A percentile compares a stretch with the other conserved stretches of the same genome.
Evolutionary conservation across 2,329 filamentous ascomycete genomes (phyloP).

Genomic region (Aspergillus piperis): DNA sequence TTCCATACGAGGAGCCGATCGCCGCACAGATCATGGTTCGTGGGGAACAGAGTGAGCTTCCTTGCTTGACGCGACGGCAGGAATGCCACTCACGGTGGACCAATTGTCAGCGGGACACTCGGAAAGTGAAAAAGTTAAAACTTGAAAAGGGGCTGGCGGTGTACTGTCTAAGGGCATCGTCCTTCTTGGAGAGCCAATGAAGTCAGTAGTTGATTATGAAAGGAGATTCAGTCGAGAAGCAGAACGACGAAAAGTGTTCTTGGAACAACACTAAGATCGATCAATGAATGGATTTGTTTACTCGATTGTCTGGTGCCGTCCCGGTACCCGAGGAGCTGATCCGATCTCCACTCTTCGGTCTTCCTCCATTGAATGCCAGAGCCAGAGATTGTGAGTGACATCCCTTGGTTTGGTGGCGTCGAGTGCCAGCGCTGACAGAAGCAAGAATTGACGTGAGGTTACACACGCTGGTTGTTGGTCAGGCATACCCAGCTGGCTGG

Average conservation of each 20-base stretch:
- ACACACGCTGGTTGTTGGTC: background rate
- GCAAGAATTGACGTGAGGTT: background rate
- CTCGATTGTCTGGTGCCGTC: constrained; percentile 1
- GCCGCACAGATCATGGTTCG: constrained; percentile 28
- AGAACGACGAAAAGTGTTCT: too few species aligned
- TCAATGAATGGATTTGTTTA: background rate
- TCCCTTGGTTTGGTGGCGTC: background rate
- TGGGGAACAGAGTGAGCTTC: constrained; percentile 16
- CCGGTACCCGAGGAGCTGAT: background rate
- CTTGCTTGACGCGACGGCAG: constrained; percentile 12
- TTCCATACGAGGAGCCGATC: constrained; percentile 16
- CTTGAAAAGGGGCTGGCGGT: constrained; percentile 1
- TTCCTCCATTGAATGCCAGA: background rate
- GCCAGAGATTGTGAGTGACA: background rate
- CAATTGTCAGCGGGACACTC: constrained; percentile 13
- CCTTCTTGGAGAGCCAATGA: background rate
- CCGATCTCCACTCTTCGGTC: background rate
- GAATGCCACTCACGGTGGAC: constrained; percentile 16
- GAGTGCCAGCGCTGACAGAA: background rate
- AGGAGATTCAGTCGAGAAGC: background rate
- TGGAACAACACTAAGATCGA: too few species aligned
- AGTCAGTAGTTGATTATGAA: background rate
- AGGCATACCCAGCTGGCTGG: background rate
- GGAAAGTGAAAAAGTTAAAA: background rate
- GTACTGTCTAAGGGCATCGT: background rate